A percentile compares a stretch with the other conserved stretches of the same genome.
phyloP scores from a whole-genome alignment of 2,329 filamentous ascomycete genomes.

The Neocucurbitaria cava region DNA sequence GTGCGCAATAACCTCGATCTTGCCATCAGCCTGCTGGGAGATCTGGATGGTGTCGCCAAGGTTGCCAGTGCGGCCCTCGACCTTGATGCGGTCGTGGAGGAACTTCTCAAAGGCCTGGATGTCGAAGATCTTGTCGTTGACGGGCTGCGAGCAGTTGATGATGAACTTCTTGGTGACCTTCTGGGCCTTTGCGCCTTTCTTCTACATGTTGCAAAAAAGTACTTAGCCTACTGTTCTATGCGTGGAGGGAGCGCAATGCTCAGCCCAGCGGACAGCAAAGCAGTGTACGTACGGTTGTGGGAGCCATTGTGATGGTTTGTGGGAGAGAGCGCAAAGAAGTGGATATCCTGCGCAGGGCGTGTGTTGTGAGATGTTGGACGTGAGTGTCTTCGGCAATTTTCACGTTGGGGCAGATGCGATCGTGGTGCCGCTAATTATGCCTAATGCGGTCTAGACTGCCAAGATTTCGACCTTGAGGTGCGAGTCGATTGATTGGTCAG shows the following conservation, averaged over 20 bases:
- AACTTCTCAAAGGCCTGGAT: conserved; percentile 99
- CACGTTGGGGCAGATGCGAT: too few species aligned
- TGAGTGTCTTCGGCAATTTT: conserved; percentile 19
- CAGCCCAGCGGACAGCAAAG: conserved; percentile 85
- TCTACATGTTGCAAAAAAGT: conserved; percentile 57
- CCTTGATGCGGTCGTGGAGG: conserved; percentile 99
- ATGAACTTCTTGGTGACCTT: conserved; percentile 96
- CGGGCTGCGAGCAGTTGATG: conserved; percentile 99
- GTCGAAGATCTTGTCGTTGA: conserved; percentile 99
- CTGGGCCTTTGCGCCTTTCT: conserved; percentile 64
- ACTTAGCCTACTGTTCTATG: conserved; percentile 94
- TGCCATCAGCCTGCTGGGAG: conserved; percentile 90
- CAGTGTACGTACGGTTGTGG: conserved; percentile 87
- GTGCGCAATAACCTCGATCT: conserved; percentile 97
- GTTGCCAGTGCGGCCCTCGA: conserved; percentile 97
- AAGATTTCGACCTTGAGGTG: conserved; percentile 19
- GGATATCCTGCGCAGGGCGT: conserved; percentile 78
- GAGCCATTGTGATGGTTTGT: conserved; percentile 75
- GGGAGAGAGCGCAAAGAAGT: conserved; percentile 77
- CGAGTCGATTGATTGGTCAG: not conserved
- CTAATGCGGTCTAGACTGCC: conserved; percentile 6
- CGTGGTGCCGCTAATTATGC: conserved; percentile 20
- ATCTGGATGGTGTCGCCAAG: conserved; percentile 92
- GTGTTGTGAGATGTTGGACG: conserved; percentile 15
- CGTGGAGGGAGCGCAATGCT: conserved; percentile 25